Base-by-base conservation (phyloP, 805 yeast genomes). In the Sugiyamaella boreocaroliniensis region DNA sequence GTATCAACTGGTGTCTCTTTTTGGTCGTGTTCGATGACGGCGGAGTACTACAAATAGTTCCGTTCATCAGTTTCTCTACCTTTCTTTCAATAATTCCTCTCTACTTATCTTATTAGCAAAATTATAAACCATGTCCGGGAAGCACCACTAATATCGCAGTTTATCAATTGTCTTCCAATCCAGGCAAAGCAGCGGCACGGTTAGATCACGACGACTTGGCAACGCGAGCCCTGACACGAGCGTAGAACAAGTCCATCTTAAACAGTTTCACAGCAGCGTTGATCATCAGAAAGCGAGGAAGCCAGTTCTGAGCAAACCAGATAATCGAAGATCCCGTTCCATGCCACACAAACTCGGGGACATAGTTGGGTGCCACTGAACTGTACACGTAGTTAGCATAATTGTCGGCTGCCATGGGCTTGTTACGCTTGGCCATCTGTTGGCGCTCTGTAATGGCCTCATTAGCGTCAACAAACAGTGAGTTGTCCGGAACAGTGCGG, bases 371-470 rank as follows among this genome's bases (percentile, higher is more conserved):
- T 42, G 71, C 57, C 29, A 83, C 69, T 32, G 40, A 18, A 41
- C 66, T 62, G n/a, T 79, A 79, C 0, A 85, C 80, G 46, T 72
- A 63, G 16, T 60, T 59, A 1, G 89, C 89, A 61, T 82, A 86
- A 0, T 50, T 64, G n/a, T 75, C 80, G 0, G 87, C 76, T 1
- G 69, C 50, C 78, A 82, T 79, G 26, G 93, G 92, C 18, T 69
- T 68, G 65, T 79, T 78, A 15, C 76, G 72, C 37, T 64, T 74
- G 0, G 87, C 81, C 86, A 86, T 81, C 45, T 71, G 65, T 59
- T 78, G 77, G 65, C 92, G 74, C 0, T 83, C 77, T 19, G 68
- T 71, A 19, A 65, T 63, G 50, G 82, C 81, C 48, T 77, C 85
- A 2, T 78, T 68, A 40, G 69, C 64, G 53, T 77, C 71, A 62